Conservation (phyloP, 495 filamentous ascomycete genomes). For the Lasiosphaeria hispida region DNA sequence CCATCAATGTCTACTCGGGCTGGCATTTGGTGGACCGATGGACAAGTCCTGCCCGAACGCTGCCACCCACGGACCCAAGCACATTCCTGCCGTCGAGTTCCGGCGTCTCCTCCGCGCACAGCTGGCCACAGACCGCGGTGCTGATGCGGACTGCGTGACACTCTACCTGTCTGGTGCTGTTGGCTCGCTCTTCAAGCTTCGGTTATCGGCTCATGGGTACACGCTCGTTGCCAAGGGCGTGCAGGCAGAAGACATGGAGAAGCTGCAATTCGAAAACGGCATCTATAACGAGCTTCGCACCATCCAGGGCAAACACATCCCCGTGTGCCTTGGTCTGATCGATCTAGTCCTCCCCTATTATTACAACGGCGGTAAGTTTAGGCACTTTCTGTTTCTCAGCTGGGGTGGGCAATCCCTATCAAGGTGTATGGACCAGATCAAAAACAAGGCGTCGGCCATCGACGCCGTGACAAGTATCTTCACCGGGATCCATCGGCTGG, state of each 20-base stretch:
- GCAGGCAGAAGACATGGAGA: conserved; percentile 7
- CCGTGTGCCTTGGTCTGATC: conserved; percentile 38
- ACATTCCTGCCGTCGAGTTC: conserved; percentile 27
- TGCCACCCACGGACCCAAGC: conserved; percentile 27
- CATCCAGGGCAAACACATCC: conserved; percentile 37
- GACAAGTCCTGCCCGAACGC: conserved; percentile 44
- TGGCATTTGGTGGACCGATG: conserved; percentile 31
- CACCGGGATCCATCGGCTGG: conserved; percentile 18
- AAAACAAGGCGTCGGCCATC: conserved; percentile 4
- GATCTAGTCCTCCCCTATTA: conserved; percentile 29
- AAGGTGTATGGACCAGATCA: conserved; percentile 10
- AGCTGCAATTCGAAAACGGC: conserved; percentile 32
- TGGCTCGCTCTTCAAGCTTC: conserved; percentile 44
- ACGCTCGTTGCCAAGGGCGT: conserved; percentile 48
- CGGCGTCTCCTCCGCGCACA: conserved; percentile 28
- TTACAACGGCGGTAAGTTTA: conserved; percentile 28
- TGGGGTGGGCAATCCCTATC: conserved; percentile 27
- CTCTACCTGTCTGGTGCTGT: conserved; percentile 38
- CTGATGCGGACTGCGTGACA: conserved; percentile 34
- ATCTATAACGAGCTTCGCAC: conserved; percentile 32
- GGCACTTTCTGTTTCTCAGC: conserved; percentile 36
- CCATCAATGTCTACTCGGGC: conserved; percentile 41
- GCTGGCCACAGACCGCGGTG: not conserved
- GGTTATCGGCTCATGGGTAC: conserved; percentile 46
- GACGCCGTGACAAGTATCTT: conserved; percentile 10